Evolutionary conservation across 1,139 yeast genomes (phyloP).

Genomic region (Pichia sp.): DNA sequence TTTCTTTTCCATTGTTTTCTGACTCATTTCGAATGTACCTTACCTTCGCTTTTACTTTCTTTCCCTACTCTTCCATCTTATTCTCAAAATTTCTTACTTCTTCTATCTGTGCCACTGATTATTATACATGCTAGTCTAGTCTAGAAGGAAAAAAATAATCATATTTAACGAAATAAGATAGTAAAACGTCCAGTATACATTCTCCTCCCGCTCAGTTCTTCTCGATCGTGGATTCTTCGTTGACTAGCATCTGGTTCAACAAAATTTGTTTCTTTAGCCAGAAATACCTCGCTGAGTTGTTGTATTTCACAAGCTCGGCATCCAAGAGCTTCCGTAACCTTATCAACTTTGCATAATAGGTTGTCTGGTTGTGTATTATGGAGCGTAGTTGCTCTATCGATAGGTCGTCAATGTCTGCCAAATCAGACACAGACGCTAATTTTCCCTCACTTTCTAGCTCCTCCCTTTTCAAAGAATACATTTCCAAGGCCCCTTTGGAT

Average conservation of each 20-base stretch:
- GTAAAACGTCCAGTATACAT: too few species aligned
- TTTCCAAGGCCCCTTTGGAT: constrained; percentile 13
- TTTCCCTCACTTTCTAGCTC: constrained; percentile 7
- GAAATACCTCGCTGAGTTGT: constrained; percentile 39
- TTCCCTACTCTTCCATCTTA: neutral
- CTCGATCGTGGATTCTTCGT: constrained; percentile 21
- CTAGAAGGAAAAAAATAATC: too few species aligned
- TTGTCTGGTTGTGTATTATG: constrained; percentile 33
- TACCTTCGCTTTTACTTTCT: neutral
- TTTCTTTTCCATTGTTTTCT: too few species aligned
- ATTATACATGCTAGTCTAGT: too few species aligned
- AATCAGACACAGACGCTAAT: constrained; percentile 11
- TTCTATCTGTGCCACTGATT: too few species aligned
- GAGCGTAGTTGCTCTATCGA: constrained; percentile 27
- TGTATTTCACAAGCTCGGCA: constrained; percentile 37
- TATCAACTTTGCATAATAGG: constrained; percentile 44
- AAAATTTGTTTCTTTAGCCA: constrained; percentile 59
- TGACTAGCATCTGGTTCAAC: constrained; percentile 27
- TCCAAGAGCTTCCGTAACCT: constrained; percentile 46
- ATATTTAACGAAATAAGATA: too few species aligned
- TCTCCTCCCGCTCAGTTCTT: too few species aligned
- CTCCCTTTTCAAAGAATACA: constrained; percentile 8
- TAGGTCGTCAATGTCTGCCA: constrained; percentile 26
- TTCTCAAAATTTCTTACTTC: neutral
- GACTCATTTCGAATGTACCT: neutral